Conservation (phyloP, 805 yeast species). For the Nakazawaea wickerhamii region DNA sequence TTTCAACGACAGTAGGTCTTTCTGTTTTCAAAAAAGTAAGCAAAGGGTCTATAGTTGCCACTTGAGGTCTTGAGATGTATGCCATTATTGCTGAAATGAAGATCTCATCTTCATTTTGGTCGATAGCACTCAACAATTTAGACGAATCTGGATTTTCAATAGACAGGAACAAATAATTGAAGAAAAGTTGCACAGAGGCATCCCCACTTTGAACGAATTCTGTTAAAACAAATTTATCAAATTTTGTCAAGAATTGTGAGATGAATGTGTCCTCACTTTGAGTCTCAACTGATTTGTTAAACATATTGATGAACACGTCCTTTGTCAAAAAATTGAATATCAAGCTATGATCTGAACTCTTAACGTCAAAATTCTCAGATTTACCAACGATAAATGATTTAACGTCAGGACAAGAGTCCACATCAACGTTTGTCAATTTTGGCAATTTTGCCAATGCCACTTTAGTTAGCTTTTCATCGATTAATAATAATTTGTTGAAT, state of each 20-base stretch:
- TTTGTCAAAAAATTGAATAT: conserved; percentile 29
- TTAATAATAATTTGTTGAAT: conserved; percentile 26
- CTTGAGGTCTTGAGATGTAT: conserved; percentile 1
- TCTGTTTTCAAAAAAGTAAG: background rate
- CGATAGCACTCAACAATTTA: background rate
- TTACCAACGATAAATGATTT: conserved; percentile 17
- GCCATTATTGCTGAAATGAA: background rate
- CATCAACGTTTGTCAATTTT: conserved; percentile 17
- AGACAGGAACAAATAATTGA: conserved; percentile 18
- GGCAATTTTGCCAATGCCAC: conserved; percentile 7
- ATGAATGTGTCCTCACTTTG: conserved; percentile 19
- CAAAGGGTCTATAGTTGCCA: background rate
- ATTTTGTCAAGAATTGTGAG: conserved; percentile 15
- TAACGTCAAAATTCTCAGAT: conserved; percentile 13
- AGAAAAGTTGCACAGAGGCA: conserved; percentile 15
- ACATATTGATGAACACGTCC: conserved; percentile 30
- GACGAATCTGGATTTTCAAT: conserved; percentile 13
- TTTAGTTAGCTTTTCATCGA: conserved; percentile 13
- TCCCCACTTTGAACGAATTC: conserved; percentile 14
- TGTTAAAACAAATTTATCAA: conserved; percentile 13
- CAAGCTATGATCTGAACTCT: conserved; percentile 13
- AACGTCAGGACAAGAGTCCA: conserved; percentile 19
- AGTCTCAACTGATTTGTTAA: conserved; percentile 20
- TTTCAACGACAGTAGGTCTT: background rate
- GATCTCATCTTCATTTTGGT: background rate